Conservation (phyloP, 148 eudicot species). For the Amaranthus cruentus region DNA sequence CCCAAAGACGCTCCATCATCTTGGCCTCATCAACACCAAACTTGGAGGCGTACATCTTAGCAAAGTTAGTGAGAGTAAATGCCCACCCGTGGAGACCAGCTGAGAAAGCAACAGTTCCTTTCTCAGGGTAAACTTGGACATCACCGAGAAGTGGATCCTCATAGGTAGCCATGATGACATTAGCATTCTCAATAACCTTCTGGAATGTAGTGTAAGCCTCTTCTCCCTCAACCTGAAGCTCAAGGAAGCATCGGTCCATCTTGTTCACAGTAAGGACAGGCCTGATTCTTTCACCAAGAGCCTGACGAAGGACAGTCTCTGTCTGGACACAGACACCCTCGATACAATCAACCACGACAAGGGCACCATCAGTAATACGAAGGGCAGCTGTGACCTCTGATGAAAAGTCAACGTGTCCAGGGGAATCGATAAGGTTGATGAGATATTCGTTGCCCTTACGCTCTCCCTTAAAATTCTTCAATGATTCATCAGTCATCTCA, state of each 20-base stretch:
- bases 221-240: constrained; percentile 42
- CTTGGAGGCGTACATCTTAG: constrained; percentile 33
- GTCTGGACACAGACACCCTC: constrained; percentile 35
- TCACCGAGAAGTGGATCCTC: constrained; percentile 28
- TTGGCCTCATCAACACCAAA: constrained; percentile 49
- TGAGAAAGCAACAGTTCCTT: constrained; percentile 71
- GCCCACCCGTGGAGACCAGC: constrained; percentile 78
- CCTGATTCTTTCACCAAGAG: constrained; percentile 40
- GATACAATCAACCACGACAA: constrained; percentile 30
- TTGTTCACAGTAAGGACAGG: constrained; percentile 37
- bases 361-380: constrained; percentile 38
- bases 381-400: constrained; percentile 33
- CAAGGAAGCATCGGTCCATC: constrained; percentile 36
- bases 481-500: constrained; percentile 18
- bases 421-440: constrained; percentile 23
- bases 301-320: constrained; percentile 38
- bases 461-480: constrained; percentile 8
- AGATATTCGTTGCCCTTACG: constrained; percentile 18
- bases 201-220: constrained; percentile 35
- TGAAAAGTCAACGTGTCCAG: constrained; percentile 26
- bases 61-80: constrained; percentile 52
- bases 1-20: constrained; percentile 79
- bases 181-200: constrained; percentile 46
- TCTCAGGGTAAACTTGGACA: constrained; percentile 40
- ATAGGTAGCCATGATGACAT: constrained; percentile 29